Evolutionary conservation across 495 filamentous ascomycete species (phyloP).

Genomic region (Lophium mytilinum): DNA sequence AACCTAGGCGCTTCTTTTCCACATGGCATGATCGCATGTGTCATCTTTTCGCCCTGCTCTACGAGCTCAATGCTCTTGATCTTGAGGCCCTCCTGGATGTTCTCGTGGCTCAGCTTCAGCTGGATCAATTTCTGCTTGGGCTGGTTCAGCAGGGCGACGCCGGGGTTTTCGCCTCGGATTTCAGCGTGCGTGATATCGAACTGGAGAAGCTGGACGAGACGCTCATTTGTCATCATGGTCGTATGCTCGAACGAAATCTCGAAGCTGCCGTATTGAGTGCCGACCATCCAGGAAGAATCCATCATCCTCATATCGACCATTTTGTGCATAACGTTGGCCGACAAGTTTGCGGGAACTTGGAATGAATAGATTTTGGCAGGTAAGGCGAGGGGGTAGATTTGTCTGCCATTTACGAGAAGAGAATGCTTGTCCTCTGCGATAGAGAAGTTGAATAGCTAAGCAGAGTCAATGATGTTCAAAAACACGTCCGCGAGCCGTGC

Average conservation of each 20-base stretch:
- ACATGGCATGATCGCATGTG: conserved; percentile 8
- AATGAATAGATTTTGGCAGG: conserved; percentile 4
- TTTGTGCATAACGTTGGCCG: conserved; percentile 7
- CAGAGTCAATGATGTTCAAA: neutral
- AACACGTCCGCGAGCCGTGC: neutral
- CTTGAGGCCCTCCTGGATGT: neutral
- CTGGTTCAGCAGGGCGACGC: conserved; percentile 6
- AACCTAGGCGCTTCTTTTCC: conserved; percentile 7
- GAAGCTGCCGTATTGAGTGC: conserved; percentile 14
- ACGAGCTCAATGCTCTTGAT: conserved; percentile 17
- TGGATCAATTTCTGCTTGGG: conserved; percentile 16
- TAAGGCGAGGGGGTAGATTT: conserved; percentile 1
- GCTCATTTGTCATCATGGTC: neutral
- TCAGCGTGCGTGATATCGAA: conserved; percentile 12
- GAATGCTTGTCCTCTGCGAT: neutral
- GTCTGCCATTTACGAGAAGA: conserved; percentile 13
- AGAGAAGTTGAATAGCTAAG: conserved; percentile 16
- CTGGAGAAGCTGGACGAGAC: conserved; percentile 1
- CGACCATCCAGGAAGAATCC: conserved; percentile 1
- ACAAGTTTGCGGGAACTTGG: conserved; percentile 11
- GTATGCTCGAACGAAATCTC: conserved; percentile 15
- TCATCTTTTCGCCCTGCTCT: conserved; percentile 7
- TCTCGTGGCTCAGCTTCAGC: conserved; percentile 2
- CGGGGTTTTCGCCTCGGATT: conserved; percentile 3
- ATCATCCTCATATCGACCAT: conserved; percentile 8